Base-by-base conservation (phyloP, 495 filamentous ascomycete genomes). In the Xylaria nigripes region DNA sequence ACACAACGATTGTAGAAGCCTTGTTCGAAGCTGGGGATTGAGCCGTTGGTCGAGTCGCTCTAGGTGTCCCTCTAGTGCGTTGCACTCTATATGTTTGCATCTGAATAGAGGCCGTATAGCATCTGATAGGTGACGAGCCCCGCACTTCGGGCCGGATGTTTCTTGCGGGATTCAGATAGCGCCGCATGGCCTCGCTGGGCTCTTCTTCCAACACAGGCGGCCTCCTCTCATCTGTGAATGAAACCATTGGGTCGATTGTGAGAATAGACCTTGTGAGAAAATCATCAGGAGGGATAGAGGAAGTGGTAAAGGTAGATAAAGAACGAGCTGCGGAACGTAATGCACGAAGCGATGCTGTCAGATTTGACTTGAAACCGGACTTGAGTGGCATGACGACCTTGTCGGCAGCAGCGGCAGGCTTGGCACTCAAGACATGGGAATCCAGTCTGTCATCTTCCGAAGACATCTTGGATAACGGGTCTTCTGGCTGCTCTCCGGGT, bases 261-360 rank as follows among this genome's bases (percentile, higher is more conserved):
- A 95, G 72, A 55, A 89, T 79, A 29, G 90, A 93, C 55, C 90
- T 83, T 10, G 90, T 92, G 45, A 98, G 83, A 56, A 92, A 89
- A 64, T 95, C 89, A 55, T 96, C 89, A 7, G 88, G 85, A 32
- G 86, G 86, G 43, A 90, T 83, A 18, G 85, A 82, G 1, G 86
- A 79, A 12, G 85, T 76, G 51, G 77, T 80, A 56, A 96, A 83
- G 56, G 75, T 84, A 22, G 91, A 90, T 48, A 98, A 84, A 3
- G 87, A 86, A 54, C 81, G 85, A 18, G 90, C 91, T 0, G 90
- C 92, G 12, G 84, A 87, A 67, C 87, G 87, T 51, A 97, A 80
- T 23, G 87, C 89, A 29, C 87, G 82, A 48, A 98, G 70, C 0
- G 93, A 98, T 19, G 92, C 90, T 4, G 91, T 98, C 15, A 98